Base-by-base conservation (phyloP, 805 yeast species). In the Danielia reshetovae region DNA sequence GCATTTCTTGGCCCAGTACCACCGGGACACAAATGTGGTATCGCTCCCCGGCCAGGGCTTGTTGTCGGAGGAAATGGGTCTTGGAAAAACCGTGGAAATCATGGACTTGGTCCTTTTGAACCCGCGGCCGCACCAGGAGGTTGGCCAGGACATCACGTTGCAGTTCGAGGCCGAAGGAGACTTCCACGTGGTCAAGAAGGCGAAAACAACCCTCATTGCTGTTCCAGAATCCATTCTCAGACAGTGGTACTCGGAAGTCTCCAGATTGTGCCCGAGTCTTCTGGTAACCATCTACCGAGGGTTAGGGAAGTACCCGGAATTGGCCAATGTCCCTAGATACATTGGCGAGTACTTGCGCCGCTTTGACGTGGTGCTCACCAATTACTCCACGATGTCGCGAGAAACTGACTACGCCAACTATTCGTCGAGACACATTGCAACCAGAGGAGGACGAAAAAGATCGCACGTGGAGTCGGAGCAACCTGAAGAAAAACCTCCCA, bases 51-150 rank as follows among this genome's bases (percentile, higher is more conserved):
- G 74, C 0, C 68, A 71, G 32, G 96, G 94, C 0, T 61, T 93
- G 6, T 57, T 93, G 22, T 83, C 93, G 1, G 98, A 90, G 51
- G 98, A 93, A 57, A 93, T 93, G 98, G 98, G 98, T 0, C 69
- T 93, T 6, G 98, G 98, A 0, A 93, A 93, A 52, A 90, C 98
- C 0, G 79, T 93, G 4, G 98, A 93, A 54, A 67, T 88, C 10
- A 66, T 85, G 2, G 68, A 95, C 0, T 60, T 90, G 25, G 60
- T 83, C 0, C 52, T 78, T 2, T 51, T 79, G 32, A 82, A 93
- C 54, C 78, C 65, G 21, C 60, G 96, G 11, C 68, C 71, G 0
- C 14, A 38, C 3, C 38, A 14, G 10, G 63, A 67, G 21, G 52
- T 62, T 18, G 63, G 62, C 24, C 54, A 51, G 24, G 49, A 52